These are phyloP conservation scores for Jatropha curcas DNA, from an alignment of 345 rosid species.

Conservation along the genomic window DNA sequence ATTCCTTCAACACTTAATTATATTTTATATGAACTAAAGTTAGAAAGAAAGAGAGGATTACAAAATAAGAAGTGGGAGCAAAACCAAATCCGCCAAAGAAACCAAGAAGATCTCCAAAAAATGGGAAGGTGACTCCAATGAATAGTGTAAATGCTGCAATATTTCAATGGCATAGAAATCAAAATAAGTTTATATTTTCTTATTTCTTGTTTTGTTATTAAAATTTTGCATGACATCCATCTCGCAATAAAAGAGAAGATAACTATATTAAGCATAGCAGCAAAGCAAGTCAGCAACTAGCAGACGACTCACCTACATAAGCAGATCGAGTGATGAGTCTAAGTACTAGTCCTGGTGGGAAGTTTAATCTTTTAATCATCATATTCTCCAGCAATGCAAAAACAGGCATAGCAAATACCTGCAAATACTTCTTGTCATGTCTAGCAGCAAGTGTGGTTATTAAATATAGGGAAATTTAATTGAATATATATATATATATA, in stretches of 20 bases:
- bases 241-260: no score
- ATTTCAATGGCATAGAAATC: neutral
- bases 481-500: no score
- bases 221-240: no score
- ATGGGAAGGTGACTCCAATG: constrained; percentile 82
- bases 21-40: no score
- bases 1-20: no score
- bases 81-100: constrained; percentile 97
- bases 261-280: no score
- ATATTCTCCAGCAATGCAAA: constrained; percentile 69
- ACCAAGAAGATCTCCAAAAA: constrained; percentile 95
- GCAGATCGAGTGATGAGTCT: constrained; percentile 70
- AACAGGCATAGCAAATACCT: constrained; percentile 97
- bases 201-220: no score
- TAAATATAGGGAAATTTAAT: neutral
- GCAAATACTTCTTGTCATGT: neutral
- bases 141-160: constrained; percentile 79
- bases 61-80: constrained; percentile 92
- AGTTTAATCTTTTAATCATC: constrained; percentile 50
- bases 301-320: constrained; percentile 66
- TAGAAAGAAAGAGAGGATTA: constrained; percentile 33
- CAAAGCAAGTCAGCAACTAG: no score
- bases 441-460: neutral
- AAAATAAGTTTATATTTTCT: no score
- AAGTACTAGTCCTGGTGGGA: constrained; percentile 57